Conservation (phyloP, 78 protist genomes). For the Dictyostelium discoideum region dicty_2.7 NC_007089.4:2952501-2953000, state of each 20-base stretch:
- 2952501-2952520: constrained; percentile 54
- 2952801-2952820: no score
- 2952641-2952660: background rate
- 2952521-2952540: constrained; percentile 66
- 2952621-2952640: no score
- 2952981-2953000: background rate
- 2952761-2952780: background rate
- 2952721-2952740: constrained; percentile 57
- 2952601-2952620: background rate
- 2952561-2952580: background rate
- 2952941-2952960: background rate
- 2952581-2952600: background rate
- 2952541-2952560: constrained; percentile 26
- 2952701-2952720: constrained; percentile 55
- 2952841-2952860: background rate
- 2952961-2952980: background rate
- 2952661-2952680: background rate
- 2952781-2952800: background rate
- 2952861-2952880: no score
- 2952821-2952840: background rate
- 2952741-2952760: constrained; percentile 65
- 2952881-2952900: no score
- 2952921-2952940: background rate
- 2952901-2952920: no score
- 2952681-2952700: constrained; percentile 72